phyloP scores from a whole-genome alignment of 495 filamentous ascomycete genomes.

The Letharia lupina region DNA sequence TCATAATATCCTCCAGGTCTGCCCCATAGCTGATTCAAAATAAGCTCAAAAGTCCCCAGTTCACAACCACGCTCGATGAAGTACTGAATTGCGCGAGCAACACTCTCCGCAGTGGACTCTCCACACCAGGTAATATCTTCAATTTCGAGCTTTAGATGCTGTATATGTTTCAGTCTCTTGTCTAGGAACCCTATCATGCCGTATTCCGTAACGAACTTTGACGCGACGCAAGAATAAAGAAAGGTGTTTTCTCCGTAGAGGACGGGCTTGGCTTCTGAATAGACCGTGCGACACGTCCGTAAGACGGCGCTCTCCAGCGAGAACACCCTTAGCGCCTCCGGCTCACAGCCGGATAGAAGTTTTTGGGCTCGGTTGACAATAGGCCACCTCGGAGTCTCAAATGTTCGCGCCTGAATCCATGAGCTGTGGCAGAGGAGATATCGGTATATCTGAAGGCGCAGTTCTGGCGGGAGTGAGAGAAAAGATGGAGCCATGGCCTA shows the following conservation, averaged over 20 bases:
- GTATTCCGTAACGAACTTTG: neutral
- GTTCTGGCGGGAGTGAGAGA: neutral
- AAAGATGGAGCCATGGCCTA: neutral
- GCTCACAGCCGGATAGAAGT: neutral
- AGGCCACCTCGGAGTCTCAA: no score
- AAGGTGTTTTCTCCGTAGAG: neutral
- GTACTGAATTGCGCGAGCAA: neutral
- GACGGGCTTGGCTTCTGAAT: neutral
- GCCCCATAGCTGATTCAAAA: neutral
- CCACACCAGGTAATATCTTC: neutral
- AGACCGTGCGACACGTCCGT: neutral
- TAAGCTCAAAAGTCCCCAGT: neutral
- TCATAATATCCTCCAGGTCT: no score
- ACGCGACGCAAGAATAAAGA: neutral
- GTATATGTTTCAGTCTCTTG: neutral
- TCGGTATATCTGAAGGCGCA: neutral
- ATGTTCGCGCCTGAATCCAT: neutral
- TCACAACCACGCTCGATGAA: neutral
- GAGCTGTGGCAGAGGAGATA: neutral
- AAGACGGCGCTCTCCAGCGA: neutral
- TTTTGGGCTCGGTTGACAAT: no score
- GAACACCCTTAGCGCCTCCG: neutral
- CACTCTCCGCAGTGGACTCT: no score
- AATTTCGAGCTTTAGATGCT: neutral
- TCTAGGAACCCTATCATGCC: neutral